A percentile compares a stretch with the other conserved stretches of the same genome.
Conservation (phyloP, 176 grass and related monocot species). For the Eleusine indica region DNA sequence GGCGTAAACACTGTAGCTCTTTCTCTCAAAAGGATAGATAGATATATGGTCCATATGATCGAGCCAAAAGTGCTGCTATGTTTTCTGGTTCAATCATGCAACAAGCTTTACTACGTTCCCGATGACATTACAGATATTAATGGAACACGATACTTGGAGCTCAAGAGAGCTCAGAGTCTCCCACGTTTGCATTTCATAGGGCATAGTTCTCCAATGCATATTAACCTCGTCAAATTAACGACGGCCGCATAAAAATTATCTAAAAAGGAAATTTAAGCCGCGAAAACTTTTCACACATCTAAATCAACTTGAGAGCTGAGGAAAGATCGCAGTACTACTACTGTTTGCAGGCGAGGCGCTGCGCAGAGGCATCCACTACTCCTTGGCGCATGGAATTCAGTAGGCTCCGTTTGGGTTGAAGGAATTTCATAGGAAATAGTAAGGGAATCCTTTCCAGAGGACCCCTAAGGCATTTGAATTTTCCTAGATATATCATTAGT, state of each 20-base stretch:
- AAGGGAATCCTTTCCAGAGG: too few species aligned
- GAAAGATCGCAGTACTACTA: background rate
- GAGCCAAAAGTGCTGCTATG: background rate
- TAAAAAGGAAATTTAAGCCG: background rate
- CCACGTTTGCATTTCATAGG: background rate
- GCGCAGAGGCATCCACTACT: background rate
- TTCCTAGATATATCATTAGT: background rate
- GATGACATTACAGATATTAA: constrained; percentile 17
- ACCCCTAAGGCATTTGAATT: constrained; percentile 4
- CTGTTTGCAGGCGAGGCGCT: background rate
- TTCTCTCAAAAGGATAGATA: background rate
- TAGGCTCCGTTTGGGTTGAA: too few species aligned
- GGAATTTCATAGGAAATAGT: too few species aligned
- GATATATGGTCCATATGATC: background rate
- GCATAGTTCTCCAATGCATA: background rate
- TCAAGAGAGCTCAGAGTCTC: background rate
- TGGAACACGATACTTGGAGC: background rate
- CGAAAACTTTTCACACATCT: background rate
- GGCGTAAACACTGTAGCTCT: background rate
- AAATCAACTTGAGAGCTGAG: background rate
- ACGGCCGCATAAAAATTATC: background rate
- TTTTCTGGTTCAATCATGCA: background rate
- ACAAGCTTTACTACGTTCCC: constrained; percentile 7
- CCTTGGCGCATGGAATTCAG: constrained; percentile 27
- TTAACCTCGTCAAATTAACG: background rate